phyloP scores from a whole-genome alignment of 176 grass and related monocot species.

The Cenchrus fungigraminus region DNA sequence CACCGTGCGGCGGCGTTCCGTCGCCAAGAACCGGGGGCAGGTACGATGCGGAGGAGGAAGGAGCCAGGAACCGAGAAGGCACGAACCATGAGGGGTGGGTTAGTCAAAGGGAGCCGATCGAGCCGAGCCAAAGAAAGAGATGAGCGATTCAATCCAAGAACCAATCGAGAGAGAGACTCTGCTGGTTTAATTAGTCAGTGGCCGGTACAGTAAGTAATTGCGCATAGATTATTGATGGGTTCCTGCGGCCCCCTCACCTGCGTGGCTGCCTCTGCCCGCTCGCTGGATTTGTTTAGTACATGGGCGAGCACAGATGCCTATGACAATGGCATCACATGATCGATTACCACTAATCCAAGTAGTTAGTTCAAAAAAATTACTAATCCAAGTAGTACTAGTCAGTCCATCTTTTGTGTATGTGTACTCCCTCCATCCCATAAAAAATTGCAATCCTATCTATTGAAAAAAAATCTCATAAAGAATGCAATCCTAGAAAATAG shows the following conservation, averaged over 20 bases:
- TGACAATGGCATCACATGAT: background rate
- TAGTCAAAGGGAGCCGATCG: background rate
- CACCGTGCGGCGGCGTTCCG: background rate
- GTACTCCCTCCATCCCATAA: no score
- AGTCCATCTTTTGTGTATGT: background rate
- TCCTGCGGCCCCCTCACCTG: background rate
- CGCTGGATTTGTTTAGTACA: background rate
- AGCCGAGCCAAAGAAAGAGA: no score
- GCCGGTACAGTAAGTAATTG: conserved; percentile 23
- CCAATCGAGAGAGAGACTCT: background rate
- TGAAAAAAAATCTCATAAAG: no score
- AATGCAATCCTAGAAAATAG: no score
- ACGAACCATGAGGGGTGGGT: background rate
- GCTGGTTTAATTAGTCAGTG: background rate
- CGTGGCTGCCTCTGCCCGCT: background rate
- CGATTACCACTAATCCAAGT: background rate
- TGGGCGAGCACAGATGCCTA: background rate
- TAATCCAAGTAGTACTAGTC: no score
- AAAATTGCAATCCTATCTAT: no score
- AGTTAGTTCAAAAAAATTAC: no score
- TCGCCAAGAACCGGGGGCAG: background rate
- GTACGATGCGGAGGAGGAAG: background rate
- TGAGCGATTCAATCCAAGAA: background rate
- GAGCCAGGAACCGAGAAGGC: background rate
- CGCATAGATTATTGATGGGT: conserved; percentile 25